Base-by-base conservation (phyloP, 1,139 yeast species). In the Zygotorulaspora mrakii region DNA sequence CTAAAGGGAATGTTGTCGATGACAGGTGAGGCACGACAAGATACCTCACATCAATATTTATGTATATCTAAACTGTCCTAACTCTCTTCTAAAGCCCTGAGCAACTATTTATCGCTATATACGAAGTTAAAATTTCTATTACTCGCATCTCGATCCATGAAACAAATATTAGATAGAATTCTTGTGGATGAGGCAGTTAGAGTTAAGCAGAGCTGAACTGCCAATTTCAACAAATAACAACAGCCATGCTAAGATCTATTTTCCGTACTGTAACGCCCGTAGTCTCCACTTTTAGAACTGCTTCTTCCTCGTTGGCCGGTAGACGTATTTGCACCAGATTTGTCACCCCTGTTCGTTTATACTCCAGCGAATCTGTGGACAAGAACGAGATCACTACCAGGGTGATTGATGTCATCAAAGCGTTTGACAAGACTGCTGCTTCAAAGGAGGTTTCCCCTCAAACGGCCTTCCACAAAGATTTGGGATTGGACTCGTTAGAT, bases 401-500 rank as follows among this genome's bases (percentile, higher is more conserved):
- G 43, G 48, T 58, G 8, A 43, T 49, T 12, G 59, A 59, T 38
- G 64, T 60, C 17, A 52, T 60, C 36, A 57, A 54, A 42, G 49
- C 62, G 0, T 60, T 59, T 36, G 57, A 52, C 47, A 55, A 55
- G 45, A 53, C 50, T 27, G 43, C 53, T 5, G 57, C 57, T 25
- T 46, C 55, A 13, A 44, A 50, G 14, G 47, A 55, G 7, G 52
- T 66, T 26, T 49, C 58, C 5, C 46, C 53, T 11, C 58, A 59
- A 28, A 60, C 68, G 14, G 51, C 54, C 24, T 58, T 64, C 40
- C 53, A 56, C 36, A 55, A 59, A 42, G 86, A 79, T 57, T 70
- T 79, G 59, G 82, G 82, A n/a, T 67, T 79, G 52, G 86, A 79
- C 59, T 79, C 86, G 5, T 71, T 79, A 50, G 86, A 79, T 55